A percentile compares a stretch with the other conserved stretches of the same genome.
Evolutionary conservation across 2,329 filamentous ascomycete species (phyloP).

Genomic region (Raffaelea ambrosiae): DNA sequence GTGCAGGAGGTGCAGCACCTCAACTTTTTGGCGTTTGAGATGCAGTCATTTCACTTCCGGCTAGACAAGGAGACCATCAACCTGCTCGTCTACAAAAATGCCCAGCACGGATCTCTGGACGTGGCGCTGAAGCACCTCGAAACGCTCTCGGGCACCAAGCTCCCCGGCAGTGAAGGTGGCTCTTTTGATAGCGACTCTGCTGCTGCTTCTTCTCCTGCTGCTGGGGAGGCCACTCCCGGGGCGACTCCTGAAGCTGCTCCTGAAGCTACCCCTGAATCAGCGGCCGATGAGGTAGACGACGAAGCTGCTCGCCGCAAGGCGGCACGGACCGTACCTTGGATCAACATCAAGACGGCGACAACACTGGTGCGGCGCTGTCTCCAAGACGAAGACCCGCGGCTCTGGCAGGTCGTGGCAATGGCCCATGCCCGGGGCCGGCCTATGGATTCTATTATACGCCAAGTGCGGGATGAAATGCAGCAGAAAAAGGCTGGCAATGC

Average conservation of each 20-base stretch:
- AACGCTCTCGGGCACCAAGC: constrained; percentile 13
- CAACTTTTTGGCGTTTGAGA: constrained; percentile 27
- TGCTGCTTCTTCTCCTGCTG: too few relatives aligned
- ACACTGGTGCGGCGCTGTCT: constrained; percentile 25
- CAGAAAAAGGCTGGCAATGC: background rate
- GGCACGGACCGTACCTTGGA: constrained; percentile 15
- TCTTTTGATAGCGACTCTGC: too few relatives aligned
- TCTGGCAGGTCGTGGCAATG: constrained; percentile 21
- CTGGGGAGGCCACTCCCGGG: too few relatives aligned
- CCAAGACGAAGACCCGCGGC: constrained; percentile 22
- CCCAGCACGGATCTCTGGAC: constrained; percentile 23
- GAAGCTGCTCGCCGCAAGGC: too few relatives aligned
- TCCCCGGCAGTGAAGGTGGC: too few relatives aligned
- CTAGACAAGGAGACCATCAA: constrained; percentile 21
- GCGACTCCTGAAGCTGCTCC: too few relatives aligned
- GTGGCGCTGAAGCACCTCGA: constrained; percentile 23
- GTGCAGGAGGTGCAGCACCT: constrained; percentile 19
- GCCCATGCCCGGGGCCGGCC: constrained; percentile 10
- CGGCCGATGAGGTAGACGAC: too few relatives aligned
- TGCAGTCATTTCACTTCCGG: constrained; percentile 24
- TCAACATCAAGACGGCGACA: constrained; percentile 21
- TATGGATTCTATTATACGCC: constrained; percentile 11
- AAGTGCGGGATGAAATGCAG: background rate
- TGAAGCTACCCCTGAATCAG: too few relatives aligned
- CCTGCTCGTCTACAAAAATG: constrained; percentile 22